Percentiles rank a stretch among this genome's conserved stretches.
Conservation (phyloP, 208 protist genomes). For the Wallacemonas sp. region DNA sequence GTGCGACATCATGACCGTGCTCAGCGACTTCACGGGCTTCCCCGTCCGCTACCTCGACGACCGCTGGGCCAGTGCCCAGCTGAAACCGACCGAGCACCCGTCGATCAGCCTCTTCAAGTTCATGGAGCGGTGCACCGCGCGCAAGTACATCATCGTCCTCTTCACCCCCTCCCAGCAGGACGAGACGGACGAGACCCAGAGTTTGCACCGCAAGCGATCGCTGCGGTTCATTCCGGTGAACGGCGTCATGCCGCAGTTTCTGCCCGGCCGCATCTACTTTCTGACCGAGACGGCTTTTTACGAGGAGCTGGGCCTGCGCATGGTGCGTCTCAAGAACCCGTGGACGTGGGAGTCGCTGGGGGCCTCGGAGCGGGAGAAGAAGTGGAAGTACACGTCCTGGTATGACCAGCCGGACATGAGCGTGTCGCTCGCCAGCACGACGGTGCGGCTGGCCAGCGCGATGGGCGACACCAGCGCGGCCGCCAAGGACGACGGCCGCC, state of each 20-base stretch:
- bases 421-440: constrained; percentile 16
- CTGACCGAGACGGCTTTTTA: constrained; percentile 50
- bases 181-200: constrained; percentile 14
- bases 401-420: constrained; percentile 53
- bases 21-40: constrained; percentile 67
- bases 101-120: constrained; percentile 29
- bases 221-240: constrained; percentile 32
- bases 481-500: constrained; percentile 11
- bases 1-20: constrained; percentile 55
- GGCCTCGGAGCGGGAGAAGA: constrained; percentile 21
- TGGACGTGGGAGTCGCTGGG: constrained; percentile 46
- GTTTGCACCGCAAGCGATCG: constrained; percentile 25
- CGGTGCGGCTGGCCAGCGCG: background rate
- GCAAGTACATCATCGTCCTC: constrained; percentile 34
- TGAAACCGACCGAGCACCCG: constrained; percentile 3
- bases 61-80: constrained; percentile 21
- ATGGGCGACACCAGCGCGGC: background rate
- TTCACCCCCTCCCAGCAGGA: constrained; percentile 32
- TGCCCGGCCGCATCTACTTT: constrained; percentile 75
- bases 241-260: constrained; percentile 37
- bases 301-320: constrained; percentile 46
- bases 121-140: constrained; percentile 28
- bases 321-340: constrained; percentile 63
- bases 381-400: constrained; percentile 58
- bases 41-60: constrained; percentile 41